Conservation (phyloP, 2,329 filamentous ascomycete genomes). For the Byssothecium circinans region DNA sequence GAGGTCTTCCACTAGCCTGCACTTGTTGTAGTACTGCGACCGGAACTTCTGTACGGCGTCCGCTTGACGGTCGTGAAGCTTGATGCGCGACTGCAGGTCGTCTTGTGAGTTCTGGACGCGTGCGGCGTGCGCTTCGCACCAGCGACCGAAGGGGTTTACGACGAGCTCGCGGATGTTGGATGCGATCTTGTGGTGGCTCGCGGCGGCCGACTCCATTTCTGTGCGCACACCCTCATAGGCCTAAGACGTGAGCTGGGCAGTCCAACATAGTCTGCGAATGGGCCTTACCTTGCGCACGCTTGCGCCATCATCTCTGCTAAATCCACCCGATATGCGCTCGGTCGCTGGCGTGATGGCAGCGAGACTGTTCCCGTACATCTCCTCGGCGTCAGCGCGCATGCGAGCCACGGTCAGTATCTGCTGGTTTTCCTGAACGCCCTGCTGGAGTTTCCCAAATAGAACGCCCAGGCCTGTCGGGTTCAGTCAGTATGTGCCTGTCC, state of each 20-base stretch:
- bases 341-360: slow-evolving; percentile 79
- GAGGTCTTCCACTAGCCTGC: slow-evolving; percentile 89
- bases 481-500: slow-evolving; percentile 22
- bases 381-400: slow-evolving; percentile 94
- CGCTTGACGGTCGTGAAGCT: slow-evolving; percentile 88
- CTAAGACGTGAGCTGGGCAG: slow-evolving; percentile 52
- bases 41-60: slow-evolving; percentile 90
- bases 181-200: slow-evolving; percentile 92
- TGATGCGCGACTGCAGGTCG: slow-evolving; percentile 86
- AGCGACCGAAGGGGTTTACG: slow-evolving; percentile 88
- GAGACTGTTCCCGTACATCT: slow-evolving; percentile 79
- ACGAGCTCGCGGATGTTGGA: slow-evolving; percentile 96
- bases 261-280: slow-evolving; percentile 2
- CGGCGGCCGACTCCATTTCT: slow-evolving; percentile 89
- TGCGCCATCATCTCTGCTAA: slow-evolving; percentile 88
- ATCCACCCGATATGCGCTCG: slow-evolving; percentile 81
- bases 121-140: slow-evolving; percentile 92
- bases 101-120: slow-evolving; percentile 94
- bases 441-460: slow-evolving; percentile 93
- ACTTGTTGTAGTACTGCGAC: slow-evolving; percentile 99
- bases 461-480: slow-evolving; percentile 72
- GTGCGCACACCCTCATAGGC: slow-evolving; percentile 90
- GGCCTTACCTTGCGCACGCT: slow-evolving; percentile 83
- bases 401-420: slow-evolving; percentile 90
- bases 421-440: slow-evolving; percentile 92